Evolutionary conservation across 2,329 filamentous ascomycete genomes (phyloP).

Genomic region (Aspergillus intermedius): DNA sequence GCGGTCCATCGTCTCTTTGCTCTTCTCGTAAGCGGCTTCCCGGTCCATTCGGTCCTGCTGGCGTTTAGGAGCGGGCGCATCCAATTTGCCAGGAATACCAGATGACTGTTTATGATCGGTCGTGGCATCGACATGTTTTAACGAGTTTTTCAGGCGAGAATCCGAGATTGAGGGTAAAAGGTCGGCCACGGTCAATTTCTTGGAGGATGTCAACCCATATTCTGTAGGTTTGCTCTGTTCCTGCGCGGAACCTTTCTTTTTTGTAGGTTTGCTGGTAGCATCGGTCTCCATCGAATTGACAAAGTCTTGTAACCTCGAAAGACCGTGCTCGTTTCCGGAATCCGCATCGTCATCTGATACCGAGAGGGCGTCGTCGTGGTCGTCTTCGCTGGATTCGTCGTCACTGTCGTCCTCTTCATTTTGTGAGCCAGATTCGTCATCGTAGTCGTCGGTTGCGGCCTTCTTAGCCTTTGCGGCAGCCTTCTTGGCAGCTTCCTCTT

Average conservation of each 20-base stretch:
- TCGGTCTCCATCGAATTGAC: slow-evolving; percentile 58
- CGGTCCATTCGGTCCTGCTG: slow-evolving; percentile 83
- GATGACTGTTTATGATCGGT: slow-evolving; percentile 45
- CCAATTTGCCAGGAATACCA: slow-evolving; percentile 62
- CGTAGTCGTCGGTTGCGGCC: slow-evolving; percentile 23
- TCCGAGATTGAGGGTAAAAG: slow-evolving; percentile 67
- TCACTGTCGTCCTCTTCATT: slow-evolving; percentile 42
- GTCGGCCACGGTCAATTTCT: slow-evolving; percentile 69
- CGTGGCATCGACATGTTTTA: slow-evolving; percentile 59
- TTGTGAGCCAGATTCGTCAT: slow-evolving; percentile 36
- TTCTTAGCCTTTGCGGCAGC: slow-evolving; percentile 22
- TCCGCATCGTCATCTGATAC: slow-evolving; percentile 36
- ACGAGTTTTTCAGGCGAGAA: slow-evolving; percentile 66
- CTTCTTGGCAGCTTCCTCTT: slow-evolving; percentile 35
- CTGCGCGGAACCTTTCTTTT: slow-evolving; percentile 44
- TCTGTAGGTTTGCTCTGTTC: slow-evolving; percentile 59
- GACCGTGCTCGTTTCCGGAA: slow-evolving; percentile 43
- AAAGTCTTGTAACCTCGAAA: slow-evolving; percentile 61
- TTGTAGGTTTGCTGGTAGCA: slow-evolving; percentile 25
- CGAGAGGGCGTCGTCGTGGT: slow-evolving; percentile 44
- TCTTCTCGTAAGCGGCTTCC: slow-evolving; percentile 76
- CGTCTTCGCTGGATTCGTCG: not conserved
- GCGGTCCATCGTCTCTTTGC: slow-evolving; percentile 79
- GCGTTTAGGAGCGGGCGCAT: slow-evolving; percentile 73
- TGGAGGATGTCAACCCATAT: slow-evolving; percentile 50